Percentiles rank a stretch among this genome's conserved stretches.
These are phyloP conservation scores for Crithidia fasciculata DNA, from an alignment of 208 protist species.

Conservation along the genomic window DNA sequence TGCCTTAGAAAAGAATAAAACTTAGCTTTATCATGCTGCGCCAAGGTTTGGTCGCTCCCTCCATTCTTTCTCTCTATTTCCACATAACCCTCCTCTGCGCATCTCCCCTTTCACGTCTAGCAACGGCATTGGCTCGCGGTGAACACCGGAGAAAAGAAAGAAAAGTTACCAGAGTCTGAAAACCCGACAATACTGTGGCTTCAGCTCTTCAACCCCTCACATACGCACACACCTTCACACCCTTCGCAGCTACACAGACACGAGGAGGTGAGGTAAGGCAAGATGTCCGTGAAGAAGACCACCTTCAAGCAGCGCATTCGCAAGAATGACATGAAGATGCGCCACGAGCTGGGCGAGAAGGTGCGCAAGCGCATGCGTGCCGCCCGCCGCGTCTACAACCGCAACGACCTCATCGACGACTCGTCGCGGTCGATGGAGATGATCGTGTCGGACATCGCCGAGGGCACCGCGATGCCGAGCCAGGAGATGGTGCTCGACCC, in stretches of 20 bases:
- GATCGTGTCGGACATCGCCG: conserved; percentile 65
- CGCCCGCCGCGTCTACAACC: conserved; percentile 56
- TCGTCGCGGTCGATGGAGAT: conserved; percentile 62
- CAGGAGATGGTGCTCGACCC: conserved; percentile 70
- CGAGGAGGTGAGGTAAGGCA: background rate
- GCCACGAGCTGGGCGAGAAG: conserved; percentile 52
- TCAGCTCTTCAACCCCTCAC: background rate
- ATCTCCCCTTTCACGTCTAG: too few species aligned
- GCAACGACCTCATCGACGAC: conserved; percentile 68
- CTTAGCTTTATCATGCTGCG: too few species aligned
- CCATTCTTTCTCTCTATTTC: too few species aligned
- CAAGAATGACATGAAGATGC: conserved; percentile 77
- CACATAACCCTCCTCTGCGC: too few species aligned
- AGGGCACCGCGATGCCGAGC: conserved; percentile 62
- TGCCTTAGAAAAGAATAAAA: too few species aligned
- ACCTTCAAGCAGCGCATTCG: conserved; percentile 85
- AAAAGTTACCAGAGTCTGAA: too few species aligned
- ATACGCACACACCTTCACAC: background rate
- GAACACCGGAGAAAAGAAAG: too few species aligned
- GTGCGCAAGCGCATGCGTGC: conserved; percentile 74
- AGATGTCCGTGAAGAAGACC: conserved; percentile 50
- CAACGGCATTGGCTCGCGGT: too few species aligned
- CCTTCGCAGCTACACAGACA: background rate
- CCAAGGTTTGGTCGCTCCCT: too few species aligned
- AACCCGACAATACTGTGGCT: too few species aligned